A percentile compares a stretch with the other conserved stretches of the same genome.
Conservation (phyloP, 208 protist species). For the Trypanosoma avium region DNA sequence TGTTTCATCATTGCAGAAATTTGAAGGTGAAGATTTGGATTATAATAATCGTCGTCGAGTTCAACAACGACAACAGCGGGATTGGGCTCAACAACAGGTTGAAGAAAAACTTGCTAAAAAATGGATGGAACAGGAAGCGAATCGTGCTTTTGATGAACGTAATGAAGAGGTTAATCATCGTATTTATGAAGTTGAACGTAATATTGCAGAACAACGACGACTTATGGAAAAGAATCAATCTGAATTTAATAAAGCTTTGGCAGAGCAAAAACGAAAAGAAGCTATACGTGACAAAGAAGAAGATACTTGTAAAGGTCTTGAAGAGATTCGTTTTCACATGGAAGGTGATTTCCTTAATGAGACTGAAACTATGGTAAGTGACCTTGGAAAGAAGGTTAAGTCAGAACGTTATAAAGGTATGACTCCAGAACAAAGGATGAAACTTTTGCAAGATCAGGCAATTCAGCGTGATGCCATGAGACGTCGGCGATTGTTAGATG, state of each 20-base stretch:
- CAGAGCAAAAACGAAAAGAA: slow-evolving; percentile 85
- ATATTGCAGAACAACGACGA: slow-evolving; percentile 69
- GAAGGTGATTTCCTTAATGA: slow-evolving; percentile 91
- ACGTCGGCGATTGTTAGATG: slow-evolving; percentile 79
- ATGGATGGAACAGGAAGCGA: slow-evolving; percentile 89
- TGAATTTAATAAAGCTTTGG: slow-evolving; percentile 88
- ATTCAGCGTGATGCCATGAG: slow-evolving; percentile 78
- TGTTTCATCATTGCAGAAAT: slow-evolving; percentile 83
- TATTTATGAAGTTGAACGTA: slow-evolving; percentile 78
- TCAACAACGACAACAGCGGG: slow-evolving; percentile 85
- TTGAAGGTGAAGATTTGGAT: slow-evolving; percentile 93
- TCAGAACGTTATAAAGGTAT: slow-evolving; percentile 85
- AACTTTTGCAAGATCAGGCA: slow-evolving; percentile 66
- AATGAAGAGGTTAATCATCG: slow-evolving; percentile 86
- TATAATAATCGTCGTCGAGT: slow-evolving; percentile 50
- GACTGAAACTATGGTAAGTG: slow-evolving; percentile 67
- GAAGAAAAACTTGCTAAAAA: slow-evolving; percentile 92
- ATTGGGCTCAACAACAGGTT: slow-evolving; percentile 84
- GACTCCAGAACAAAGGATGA: slow-evolving; percentile 44
- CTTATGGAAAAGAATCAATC: slow-evolving; percentile 69
- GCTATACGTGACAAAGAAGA: slow-evolving; percentile 70
- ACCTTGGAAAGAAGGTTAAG: slow-evolving; percentile 73
- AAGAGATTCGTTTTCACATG: slow-evolving; percentile 91
- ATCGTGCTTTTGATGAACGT: slow-evolving; percentile 79
- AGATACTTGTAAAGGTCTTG: slow-evolving; percentile 75